Evolutionary conservation across 441 rosid species (phyloP).

Genomic region (Daphne laureola): DNA sequence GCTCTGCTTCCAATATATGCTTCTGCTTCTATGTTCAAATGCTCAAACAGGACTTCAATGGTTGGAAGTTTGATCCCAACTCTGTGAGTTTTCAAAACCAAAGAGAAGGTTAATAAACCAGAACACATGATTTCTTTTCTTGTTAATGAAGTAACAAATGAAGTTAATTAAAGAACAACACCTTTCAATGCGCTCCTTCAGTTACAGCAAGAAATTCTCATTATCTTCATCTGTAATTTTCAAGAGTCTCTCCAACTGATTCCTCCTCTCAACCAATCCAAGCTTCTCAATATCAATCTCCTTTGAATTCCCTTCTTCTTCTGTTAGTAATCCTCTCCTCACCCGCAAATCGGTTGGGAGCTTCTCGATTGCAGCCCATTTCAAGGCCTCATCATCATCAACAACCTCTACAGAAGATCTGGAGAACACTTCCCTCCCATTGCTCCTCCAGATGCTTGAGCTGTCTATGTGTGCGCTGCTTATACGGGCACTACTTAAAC

Average conservation of each 20-base stretch:
- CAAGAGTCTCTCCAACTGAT: conserved; percentile 47
- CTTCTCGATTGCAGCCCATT: conserved; percentile 65
- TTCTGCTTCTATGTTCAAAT: conserved; percentile 51
- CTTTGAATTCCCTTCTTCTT: conserved; percentile 24
- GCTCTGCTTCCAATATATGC: conserved; percentile 61
- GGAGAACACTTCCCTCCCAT: conserved; percentile 32
- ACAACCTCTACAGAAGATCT: conserved; percentile 37
- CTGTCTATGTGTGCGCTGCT: conserved; percentile 40
- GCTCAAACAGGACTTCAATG: conserved; percentile 59
- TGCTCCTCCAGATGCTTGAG: conserved; percentile 37
- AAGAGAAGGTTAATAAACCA: background rate
- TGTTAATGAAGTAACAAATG: background rate
- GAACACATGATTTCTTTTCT: background rate
- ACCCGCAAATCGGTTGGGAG: conserved; percentile 47
- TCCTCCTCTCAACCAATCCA: conserved; percentile 41
- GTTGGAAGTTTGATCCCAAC: conserved; percentile 56
- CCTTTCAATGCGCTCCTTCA: conserved; percentile 58
- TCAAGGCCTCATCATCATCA: conserved; percentile 56
- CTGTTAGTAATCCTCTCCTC: conserved; percentile 39
- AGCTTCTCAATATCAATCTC: conserved; percentile 39
- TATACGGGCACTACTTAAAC: too few relatives aligned
- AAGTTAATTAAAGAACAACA: conserved; percentile 11
- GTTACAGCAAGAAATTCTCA: conserved; percentile 52
- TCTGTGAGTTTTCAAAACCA: conserved; percentile 14
- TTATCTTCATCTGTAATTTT: conserved; percentile 55